Conservation (phyloP, 1,284 basidiomycete species). For the Rhodotorula sp. region DNA sequence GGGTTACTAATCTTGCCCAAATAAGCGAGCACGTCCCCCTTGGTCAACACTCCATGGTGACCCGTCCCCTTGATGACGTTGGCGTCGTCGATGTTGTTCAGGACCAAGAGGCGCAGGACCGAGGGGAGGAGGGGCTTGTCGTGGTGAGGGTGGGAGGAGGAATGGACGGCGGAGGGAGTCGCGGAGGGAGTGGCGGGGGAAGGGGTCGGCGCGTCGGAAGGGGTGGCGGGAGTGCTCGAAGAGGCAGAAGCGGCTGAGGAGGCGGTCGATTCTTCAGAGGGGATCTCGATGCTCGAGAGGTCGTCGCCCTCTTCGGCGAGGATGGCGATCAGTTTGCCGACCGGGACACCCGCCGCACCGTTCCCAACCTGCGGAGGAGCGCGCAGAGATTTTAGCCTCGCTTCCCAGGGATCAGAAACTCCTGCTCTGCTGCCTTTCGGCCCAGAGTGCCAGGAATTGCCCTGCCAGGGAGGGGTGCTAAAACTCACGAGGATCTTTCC, state of each 20-base stretch:
- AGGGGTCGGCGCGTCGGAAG: slow-evolving; percentile 44
- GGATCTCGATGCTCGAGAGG: slow-evolving; percentile 47
- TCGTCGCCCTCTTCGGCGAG: slow-evolving; percentile 54
- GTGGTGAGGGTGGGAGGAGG: slow-evolving; percentile 22
- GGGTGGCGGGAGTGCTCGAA: background rate
- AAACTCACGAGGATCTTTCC: slow-evolving; percentile 49
- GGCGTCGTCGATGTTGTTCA: slow-evolving; percentile 46
- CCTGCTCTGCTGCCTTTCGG: background rate
- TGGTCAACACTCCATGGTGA: slow-evolving; percentile 51
- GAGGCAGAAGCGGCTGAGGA: slow-evolving; percentile 6
- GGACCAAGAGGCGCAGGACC: slow-evolving; percentile 48
- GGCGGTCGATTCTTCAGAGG: slow-evolving; percentile 31
- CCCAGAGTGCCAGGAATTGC: background rate
- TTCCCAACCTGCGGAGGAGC: slow-evolving; percentile 36
- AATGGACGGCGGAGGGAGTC: slow-evolving; percentile 29
- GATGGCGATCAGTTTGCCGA: slow-evolving; percentile 51
- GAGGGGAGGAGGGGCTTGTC: slow-evolving; percentile 47
- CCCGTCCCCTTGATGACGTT: slow-evolving; percentile 51
- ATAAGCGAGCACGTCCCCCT: slow-evolving; percentile 52
- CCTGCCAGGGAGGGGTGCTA: background rate
- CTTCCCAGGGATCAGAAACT: background rate
- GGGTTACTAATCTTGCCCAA: slow-evolving; percentile 47
- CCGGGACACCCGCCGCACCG: slow-evolving; percentile 48
- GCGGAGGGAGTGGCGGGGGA: slow-evolving; percentile 45
- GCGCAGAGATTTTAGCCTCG: background rate